Conservation (phyloP, 257 asterid genomes). For the Leonotis leonurus region DNA sequence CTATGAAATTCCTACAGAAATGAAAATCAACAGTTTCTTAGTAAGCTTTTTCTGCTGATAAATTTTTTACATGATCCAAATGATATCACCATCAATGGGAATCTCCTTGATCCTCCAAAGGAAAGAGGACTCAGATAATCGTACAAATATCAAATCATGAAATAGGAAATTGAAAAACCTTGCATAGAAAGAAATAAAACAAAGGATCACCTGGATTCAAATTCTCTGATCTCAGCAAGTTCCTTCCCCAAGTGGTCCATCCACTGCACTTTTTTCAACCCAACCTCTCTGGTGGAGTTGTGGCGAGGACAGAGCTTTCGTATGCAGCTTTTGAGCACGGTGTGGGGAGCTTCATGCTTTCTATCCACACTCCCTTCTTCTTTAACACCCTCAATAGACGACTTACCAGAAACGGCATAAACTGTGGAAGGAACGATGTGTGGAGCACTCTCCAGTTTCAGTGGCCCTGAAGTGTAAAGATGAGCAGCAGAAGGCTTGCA, state of each 20-base stretch:
- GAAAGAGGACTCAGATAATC: too few relatives aligned
- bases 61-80: too few relatives aligned
- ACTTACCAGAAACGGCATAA: conserved; percentile 31
- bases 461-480: conserved; percentile 38
- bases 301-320: conserved; percentile 22
- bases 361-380: too few relatives aligned
- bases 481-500: conserved; percentile 77
- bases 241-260: conserved; percentile 58
- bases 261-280: conserved; percentile 77
- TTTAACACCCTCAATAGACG: too few relatives aligned
- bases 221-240: conserved; percentile 69
- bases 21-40: neutral
- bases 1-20: neutral
- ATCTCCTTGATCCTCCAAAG: too few relatives aligned
- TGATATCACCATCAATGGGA: too few relatives aligned
- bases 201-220: conserved; percentile 58
- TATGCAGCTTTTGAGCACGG: conserved; percentile 52
- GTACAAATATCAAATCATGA: too few relatives aligned
- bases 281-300: conserved; percentile 5
- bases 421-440: conserved; percentile 24
- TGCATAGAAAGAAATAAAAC: neutral
- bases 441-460: conserved; percentile 47
- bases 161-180: neutral
- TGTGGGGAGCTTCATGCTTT: conserved; percentile 14
- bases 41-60: neutral